These are phyloP conservation scores for Escovopsis sp. DNA, from an alignment of 2,329 filamentous ascomycete genomes.

Conservation along the genomic window DNA sequence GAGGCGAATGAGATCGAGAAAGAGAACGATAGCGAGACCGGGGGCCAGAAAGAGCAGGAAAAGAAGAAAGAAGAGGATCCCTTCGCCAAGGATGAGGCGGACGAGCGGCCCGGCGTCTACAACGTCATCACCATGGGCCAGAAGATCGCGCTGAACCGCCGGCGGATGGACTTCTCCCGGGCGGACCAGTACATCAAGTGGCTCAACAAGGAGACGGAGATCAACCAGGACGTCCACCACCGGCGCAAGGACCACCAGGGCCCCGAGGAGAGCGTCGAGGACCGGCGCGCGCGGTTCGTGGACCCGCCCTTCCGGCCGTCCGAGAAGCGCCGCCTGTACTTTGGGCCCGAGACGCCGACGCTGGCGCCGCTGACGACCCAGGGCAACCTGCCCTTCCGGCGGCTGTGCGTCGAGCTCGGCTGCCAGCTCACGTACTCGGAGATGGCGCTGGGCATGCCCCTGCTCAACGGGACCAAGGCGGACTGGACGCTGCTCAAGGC, in stretches of 20 bases:
- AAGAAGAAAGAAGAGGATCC: constrained; percentile 13
- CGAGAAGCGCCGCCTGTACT: constrained; percentile 88
- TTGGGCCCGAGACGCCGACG: constrained; percentile 81
- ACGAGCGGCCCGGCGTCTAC: constrained; percentile 48
- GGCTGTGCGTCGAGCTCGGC: constrained; percentile 77
- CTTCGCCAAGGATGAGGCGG: constrained; percentile 13
- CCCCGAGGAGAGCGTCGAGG: constrained; percentile 34
- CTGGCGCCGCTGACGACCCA: constrained; percentile 94
- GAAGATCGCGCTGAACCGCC: constrained; percentile 63
- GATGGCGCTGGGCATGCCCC: constrained; percentile 86
- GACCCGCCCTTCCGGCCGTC: constrained; percentile 81
- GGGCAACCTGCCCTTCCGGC: constrained; percentile 86
- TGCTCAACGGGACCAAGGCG: constrained; percentile 76
- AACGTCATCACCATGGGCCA: constrained; percentile 57
- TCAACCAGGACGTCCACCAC: constrained; percentile 25
- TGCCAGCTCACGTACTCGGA: constrained; percentile 93
- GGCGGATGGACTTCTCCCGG: constrained; percentile 53
- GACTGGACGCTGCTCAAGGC: constrained; percentile 95
- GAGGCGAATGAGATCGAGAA: no score
- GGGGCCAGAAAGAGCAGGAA: constrained; percentile 15
- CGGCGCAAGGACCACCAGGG: constrained; percentile 24
- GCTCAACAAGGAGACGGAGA: constrained; percentile 49
- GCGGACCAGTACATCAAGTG: constrained; percentile 65
- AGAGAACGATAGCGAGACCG: not conserved
- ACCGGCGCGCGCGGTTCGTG: constrained; percentile 65